Conservation (phyloP, 352 stramenopile species). For the Blastocystis sp. region DNA sequence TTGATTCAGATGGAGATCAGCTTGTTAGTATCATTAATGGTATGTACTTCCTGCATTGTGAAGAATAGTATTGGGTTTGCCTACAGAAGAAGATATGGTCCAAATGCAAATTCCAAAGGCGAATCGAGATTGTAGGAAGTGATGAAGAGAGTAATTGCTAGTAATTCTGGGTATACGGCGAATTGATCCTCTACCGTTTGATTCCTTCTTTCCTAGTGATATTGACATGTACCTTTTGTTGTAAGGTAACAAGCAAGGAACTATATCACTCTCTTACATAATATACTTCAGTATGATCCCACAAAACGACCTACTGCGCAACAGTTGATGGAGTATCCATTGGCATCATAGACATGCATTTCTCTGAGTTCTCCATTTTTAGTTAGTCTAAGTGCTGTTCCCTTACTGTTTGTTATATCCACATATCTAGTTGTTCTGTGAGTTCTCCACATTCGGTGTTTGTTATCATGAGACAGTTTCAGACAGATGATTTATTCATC, state of each 20-base stretch:
- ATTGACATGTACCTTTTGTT: neutral
- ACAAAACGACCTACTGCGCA: constrained; percentile 13
- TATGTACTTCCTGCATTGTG: neutral
- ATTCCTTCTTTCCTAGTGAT: constrained; percentile 4
- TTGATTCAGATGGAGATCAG: constrained; percentile 47
- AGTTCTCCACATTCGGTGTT: neutral
- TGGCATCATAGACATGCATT: neutral
- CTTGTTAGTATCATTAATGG: constrained; percentile 47
- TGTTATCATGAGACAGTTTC: constrained; percentile 51
- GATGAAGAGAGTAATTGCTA: neutral
- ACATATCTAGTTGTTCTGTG: neutral
- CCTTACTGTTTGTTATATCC: too few species aligned
- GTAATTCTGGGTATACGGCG: neutral
- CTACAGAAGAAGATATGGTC: constrained; percentile 32
- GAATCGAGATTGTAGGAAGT: constrained; percentile 3
- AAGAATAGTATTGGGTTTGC: constrained; percentile 9
- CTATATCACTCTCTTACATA: neutral
- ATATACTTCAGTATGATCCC: constrained; percentile 26
- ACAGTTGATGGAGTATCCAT: neutral
- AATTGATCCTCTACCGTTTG: neutral
- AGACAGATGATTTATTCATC: constrained; percentile 51
- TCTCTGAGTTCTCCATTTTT: neutral
- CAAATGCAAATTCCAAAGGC: constrained; percentile 45
- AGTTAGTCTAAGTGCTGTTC: too few species aligned
- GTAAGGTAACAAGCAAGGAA: neutral